Base-by-base conservation (phyloP, 139 green algal species). In the Chlorella sorokiniana region DNA sequence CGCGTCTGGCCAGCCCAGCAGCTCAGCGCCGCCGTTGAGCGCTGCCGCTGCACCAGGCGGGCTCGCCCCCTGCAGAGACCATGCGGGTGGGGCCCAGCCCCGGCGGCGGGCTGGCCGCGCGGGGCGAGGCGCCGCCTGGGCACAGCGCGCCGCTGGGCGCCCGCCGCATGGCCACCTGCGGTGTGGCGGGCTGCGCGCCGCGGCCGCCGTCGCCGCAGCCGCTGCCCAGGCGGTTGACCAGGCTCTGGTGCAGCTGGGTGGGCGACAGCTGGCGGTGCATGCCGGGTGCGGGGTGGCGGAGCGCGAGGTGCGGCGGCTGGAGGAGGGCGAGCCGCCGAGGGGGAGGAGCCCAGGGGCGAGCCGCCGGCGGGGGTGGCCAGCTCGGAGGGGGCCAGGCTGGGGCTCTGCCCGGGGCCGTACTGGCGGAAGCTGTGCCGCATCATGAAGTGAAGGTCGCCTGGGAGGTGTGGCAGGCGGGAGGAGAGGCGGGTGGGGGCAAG, bases 391-490 rank as follows among this genome's bases (percentile, higher is more conserved):
- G 63, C 73, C 37, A 85, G 65, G 41, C 61, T 59, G 40, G 84
- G 73, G 64, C 69, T 76, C 27, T 77, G 38, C 67, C 38, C 18
- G 31, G 51, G 44, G 14, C 42, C 48, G 29, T 86, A 88, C 64
- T 83, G 83, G 68, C 68, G 69, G 78, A 92, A 91, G 41, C 67
- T 84, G 86, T 98, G 94, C 0, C 94, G 90, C 93, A 97, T 97
- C 86, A 96, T 97, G 79, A 98, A 98, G 82, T 98, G 94, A 29
- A 98, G 87, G 78, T 98, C 94, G 1, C 94, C 92, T 81, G 88
- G 63, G 25, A 4, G 52, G 35, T 10, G n/a, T 20, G n/a, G 54
- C 29, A 31, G 25, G 18, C 42, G 27, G 52, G 4, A 25, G 54
- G 54, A 23, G 40, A 41, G 41, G 68, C 11, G 41, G 42, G 10